Conservation (phyloP, 805 yeast species). For the Scheffersomyces lignosus region DNA sequence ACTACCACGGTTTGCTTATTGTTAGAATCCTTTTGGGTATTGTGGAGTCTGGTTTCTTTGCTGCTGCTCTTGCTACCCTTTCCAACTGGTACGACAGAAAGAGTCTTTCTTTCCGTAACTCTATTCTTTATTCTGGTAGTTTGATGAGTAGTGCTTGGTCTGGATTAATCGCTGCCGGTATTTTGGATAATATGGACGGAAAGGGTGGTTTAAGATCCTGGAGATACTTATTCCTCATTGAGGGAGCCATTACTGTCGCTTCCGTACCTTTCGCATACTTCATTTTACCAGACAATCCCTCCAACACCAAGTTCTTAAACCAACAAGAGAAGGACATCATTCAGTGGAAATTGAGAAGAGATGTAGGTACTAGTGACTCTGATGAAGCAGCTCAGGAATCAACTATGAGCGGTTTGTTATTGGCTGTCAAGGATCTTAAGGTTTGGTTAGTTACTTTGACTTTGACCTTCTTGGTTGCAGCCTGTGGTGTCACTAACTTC, state of each 20-base stretch:
- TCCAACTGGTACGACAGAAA: conserved; percentile 57
- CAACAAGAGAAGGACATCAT: conserved; percentile 47
- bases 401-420: conserved; percentile 34
- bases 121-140: conserved; percentile 52
- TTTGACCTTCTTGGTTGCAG: conserved; percentile 51
- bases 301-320: conserved; percentile 45
- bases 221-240: conserved; percentile 59
- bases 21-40: conserved; percentile 50
- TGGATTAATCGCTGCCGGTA: conserved; percentile 57
- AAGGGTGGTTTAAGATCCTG: conserved; percentile 45
- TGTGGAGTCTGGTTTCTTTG: conserved; percentile 48
- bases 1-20: conserved; percentile 45
- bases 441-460: conserved; percentile 49
- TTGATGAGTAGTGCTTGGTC: conserved; percentile 54
- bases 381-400: conserved; percentile 36
- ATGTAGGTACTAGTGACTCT: conserved; percentile 41
- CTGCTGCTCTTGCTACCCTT: conserved; percentile 47
- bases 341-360: conserved; percentile 40
- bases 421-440: conserved; percentile 42
- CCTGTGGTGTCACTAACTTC: conserved; percentile 61
- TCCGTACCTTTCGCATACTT: conserved; percentile 45
- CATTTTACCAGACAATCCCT: conserved; percentile 54
- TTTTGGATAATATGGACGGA: conserved; percentile 45
- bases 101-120: conserved; percentile 50
- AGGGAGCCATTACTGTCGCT: conserved; percentile 53